Conservation (phyloP, 352 stramenopile genomes). For the Hyaloperonospora brassicae region DNA sequence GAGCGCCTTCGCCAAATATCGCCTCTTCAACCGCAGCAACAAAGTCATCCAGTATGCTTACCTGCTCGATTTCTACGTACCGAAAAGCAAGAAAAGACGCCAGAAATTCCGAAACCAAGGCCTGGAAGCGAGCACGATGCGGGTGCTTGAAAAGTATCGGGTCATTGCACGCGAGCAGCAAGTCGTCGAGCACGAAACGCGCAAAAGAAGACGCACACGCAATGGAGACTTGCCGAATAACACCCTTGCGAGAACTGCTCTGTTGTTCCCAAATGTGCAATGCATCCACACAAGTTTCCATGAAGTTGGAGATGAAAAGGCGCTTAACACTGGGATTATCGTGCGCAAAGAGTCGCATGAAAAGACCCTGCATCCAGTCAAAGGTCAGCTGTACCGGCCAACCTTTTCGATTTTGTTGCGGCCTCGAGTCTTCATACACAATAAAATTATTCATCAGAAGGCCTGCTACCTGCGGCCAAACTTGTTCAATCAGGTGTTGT, state of each 20-base stretch:
- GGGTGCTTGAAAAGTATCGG: conserved; percentile 68
- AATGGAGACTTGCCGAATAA: conserved; percentile 33
- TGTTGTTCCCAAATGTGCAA: conserved; percentile 15
- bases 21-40: conserved; percentile 35
- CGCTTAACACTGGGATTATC: conserved; percentile 74
- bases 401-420: conserved; percentile 1
- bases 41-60: conserved; percentile 22
- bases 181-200: conserved; percentile 41
- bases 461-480: conserved; percentile 63
- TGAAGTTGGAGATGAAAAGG: conserved; percentile 68
- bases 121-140: conserved; percentile 33
- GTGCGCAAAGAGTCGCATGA: conserved; percentile 65
- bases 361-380: conserved; percentile 64
- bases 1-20: conserved; percentile 41
- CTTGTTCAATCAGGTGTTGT: conserved; percentile 74
- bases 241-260: background rate
- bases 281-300: conserved; percentile 30
- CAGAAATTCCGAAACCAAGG: conserved; percentile 29
- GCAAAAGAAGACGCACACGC: conserved; percentile 37
- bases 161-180: conserved; percentile 60
- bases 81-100: conserved; percentile 33
- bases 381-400: conserved; percentile 66
- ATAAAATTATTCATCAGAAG: conserved; percentile 42
- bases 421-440: conserved; percentile 1
- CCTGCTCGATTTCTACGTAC: conserved; percentile 13